Percentiles rank a stretch among this genome's conserved stretches.
phyloP scores from a whole-genome alignment of 1,284 basidiomycete genomes.

The Ustilago cynodontis region DNA sequence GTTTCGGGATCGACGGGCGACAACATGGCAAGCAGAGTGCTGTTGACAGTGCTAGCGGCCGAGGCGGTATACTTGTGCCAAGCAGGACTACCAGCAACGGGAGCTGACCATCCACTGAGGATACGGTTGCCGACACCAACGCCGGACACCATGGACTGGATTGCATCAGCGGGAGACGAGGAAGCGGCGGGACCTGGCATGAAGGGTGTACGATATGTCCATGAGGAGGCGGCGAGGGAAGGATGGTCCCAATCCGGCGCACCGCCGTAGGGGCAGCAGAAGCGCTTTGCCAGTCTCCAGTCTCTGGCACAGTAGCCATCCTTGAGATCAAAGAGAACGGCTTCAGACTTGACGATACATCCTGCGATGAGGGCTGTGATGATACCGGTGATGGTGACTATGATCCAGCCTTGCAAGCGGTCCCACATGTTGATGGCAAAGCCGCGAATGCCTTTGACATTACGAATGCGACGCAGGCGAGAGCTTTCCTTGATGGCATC shows the following conservation, averaged over 20 bases:
- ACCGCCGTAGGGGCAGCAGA: slow-evolving; percentile 77
- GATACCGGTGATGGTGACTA: slow-evolving; percentile 79
- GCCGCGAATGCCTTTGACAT: slow-evolving; percentile 74
- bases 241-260: slow-evolving; percentile 52
- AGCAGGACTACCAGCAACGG: slow-evolving; percentile 56
- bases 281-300: slow-evolving; percentile 82
- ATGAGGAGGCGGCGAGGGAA: slow-evolving; percentile 17
- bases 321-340: slow-evolving; percentile 92
- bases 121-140: slow-evolving; percentile 53
- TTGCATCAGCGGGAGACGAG: slow-evolving; percentile 20
- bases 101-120: slow-evolving; percentile 58
- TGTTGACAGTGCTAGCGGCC: slow-evolving; percentile 10
- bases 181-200: slow-evolving; percentile 16
- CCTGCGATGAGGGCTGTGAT: slow-evolving; percentile 77
- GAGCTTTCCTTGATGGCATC: slow-evolving; percentile 71
- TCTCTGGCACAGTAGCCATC: slow-evolving; percentile 83
- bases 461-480: slow-evolving; percentile 66
- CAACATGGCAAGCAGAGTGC: slow-evolving; percentile 19
- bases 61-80: slow-evolving; percentile 55
- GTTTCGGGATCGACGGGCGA: slow-evolving; percentile 38
- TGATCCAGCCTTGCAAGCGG: slow-evolving; percentile 83
- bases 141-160: slow-evolving; percentile 44
- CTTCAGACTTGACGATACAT: slow-evolving; percentile 85
- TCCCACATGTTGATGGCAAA: slow-evolving; percentile 80
- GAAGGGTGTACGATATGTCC: slow-evolving; percentile 43